Evolutionary conservation across 306 rosid genomes (phyloP), one percentile per base, ranked within the genome.

Genomic region (Cucumis cinereus): DNA sequence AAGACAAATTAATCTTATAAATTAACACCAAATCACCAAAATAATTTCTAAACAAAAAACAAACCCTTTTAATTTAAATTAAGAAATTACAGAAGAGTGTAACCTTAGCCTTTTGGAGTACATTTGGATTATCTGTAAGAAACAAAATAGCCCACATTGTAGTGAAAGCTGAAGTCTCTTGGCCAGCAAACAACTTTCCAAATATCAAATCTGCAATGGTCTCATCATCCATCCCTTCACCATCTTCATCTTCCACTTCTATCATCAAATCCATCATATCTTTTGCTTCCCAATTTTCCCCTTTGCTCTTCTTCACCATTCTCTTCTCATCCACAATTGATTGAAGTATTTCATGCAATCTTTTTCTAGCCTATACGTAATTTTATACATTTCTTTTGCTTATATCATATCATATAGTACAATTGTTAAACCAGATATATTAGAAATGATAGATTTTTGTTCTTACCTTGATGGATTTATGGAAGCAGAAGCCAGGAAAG

Each of bases 201-300:
- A 82, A 30, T 0, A 82, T 4, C 61, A 82, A 8, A 49, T 82
- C 77, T 9, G 49, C 26, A 9, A 78, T 78, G 26, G 61, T 43
- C 41, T 78, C 79, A 38, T 82, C 79, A 16, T 75, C 80, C 36
- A 82, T 5, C 40, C 15, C 67, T 50, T 69, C n/a, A 0, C 80
- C 80, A 67, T 82, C 59, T 38, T 82, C 82, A 70, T 79, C 85
- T 59, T 50, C 20, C 57, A 47, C 80, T 16, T 47, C 79, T 19
- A 79, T 15, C 1, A 82, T 24, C 20, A 82, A 22, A 66, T 75
- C 82, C 63, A 78, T 82, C 85, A 56, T 43, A 53, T 74, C 82
- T 23, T 82, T 68, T 22, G 35, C 38, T 30, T 10, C 8, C 41
- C 41, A 22, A 22, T 0, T 0, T 74, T 50, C 0, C 14, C 58